Base-by-base conservation (phyloP, 495 filamentous ascomycete genomes). In the Collariella sp. region DNA sequence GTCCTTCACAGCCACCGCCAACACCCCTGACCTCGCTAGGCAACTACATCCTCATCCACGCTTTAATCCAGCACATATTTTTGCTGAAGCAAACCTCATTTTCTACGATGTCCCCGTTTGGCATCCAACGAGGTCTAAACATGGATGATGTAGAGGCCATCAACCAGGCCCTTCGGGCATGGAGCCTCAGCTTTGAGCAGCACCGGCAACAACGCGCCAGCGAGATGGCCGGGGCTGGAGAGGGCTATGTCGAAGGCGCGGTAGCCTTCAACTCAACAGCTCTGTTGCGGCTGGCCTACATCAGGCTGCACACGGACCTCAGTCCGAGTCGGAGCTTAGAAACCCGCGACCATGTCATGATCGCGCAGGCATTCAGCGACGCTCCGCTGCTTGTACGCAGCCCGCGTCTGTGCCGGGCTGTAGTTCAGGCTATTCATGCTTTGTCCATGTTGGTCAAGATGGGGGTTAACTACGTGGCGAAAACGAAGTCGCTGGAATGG, bases 181-280 rank as follows among this genome's bases (percentile, higher is more conserved):
- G 84, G 83, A 80, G 79, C 50, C 71, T 76, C 52, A 76, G 76
- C 50, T 85, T 84, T 69, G 82, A 86, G 55, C 74, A 76, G 34
- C 75, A 74, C 38, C 60, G 61, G n/a, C 70, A 72, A 42, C 58
- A 67, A 18, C 69, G 68, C 3, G 66, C 67, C 12, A 69, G 66
- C 23, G 74, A 76, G 56, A 52, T 62, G 0, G 59, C 62, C 15
- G 65, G 56, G 48, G 34, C 40, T 46, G 45, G 64, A 69, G 77
- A 75, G 29, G 43, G 43, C 67, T 77, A 54, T 62, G 71, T 78
- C 0, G 76, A 80, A 33, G 83, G 83, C 0, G 78, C 83, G 0
- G 64, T 88, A 11, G 79, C 82, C 3, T 85, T 84, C 63, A 86
- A 82, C 48, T 85, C 84, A 4, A 80, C 81, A 2, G 83, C 84